Evolutionary conservation across 1,284 basidiomycete species (phyloP), one percentile per base, ranked within the genome.

Genomic region (Tetrapyrgos nigripes): DNA sequence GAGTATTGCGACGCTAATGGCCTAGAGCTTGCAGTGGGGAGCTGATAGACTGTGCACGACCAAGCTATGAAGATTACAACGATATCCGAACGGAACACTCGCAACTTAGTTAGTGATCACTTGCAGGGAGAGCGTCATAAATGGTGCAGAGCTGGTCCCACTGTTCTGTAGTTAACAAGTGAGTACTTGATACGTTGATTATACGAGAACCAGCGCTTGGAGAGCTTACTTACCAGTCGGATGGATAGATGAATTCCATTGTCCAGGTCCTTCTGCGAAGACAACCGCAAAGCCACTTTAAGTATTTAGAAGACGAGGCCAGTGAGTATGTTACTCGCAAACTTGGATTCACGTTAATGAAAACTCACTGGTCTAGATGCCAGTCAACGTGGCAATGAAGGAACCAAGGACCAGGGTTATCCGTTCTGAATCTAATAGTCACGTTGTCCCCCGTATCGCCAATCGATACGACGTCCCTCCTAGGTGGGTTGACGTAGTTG

Each of bases 341-440:
- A 4, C 28, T 27, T 14, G 45, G 9, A 33, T 13, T n/a, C n/a
- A n/a, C n/a, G n/a, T 8, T 23, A 17, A 23, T 14, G 21, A 21
- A 53, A 45, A 46, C 55, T 43, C 48, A 61, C 60, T 61, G 60
- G 23, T 66, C 66, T 8, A 68, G 51, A 57, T 68, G 67, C 60
- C 65, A 65, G 48, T 67, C 69, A 55, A 68, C 67, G 52, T 70
- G 68, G 54, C 69, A 69, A 55, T 68, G 68, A n/a, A n/a, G n/a
- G n/a, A n/a, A n/a, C n/a, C n/a, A n/a, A 24, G 69, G 68, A 10
- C 68, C 68, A 24, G 68, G 61, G 50, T 70, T 71, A 46, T 68
- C 60, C 3, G 70, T 70, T 19, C 47, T 59, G 62, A 71, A 70
- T 3, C 68, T 63, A 51, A 73, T 63, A 2, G 67, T 70, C 4